Conservation (phyloP, 2,329 filamentous ascomycete species). For the Hypocreales sp. region DNA sequence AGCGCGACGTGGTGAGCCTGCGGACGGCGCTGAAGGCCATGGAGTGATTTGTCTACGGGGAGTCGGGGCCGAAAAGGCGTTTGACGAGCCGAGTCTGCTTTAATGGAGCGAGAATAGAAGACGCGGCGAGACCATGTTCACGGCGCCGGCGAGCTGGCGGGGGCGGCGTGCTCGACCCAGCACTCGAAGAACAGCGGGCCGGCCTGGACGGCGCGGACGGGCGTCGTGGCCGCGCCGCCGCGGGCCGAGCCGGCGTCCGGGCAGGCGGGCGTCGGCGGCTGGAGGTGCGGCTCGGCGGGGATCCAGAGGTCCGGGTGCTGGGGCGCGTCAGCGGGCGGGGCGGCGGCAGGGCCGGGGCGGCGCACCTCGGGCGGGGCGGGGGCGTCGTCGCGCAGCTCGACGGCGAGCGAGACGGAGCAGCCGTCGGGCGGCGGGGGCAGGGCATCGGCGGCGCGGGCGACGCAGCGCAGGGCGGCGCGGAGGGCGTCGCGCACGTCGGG, state of each 20-base stretch:
- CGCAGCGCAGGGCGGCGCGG: constrained; percentile 46
- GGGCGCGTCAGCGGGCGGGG: not conserved
- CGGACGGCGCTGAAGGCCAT: constrained; percentile 36
- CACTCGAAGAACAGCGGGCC: constrained; percentile 50
- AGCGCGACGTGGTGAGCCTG: constrained; percentile 64
- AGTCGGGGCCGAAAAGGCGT: no score
- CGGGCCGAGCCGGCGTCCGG: constrained; percentile 13
- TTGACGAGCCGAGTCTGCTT: not conserved
- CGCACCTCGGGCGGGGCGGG: constrained; percentile 42
- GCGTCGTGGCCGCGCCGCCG: constrained; percentile 25
- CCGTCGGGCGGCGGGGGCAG: constrained; percentile 42
- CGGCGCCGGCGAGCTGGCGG: no score
- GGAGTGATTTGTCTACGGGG: no score
- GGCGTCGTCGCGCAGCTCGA: constrained; percentile 51
- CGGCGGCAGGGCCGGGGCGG: not conserved
- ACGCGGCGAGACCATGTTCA: no score
- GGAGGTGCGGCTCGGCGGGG: constrained; percentile 32
- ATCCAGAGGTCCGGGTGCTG: constrained; percentile 48
- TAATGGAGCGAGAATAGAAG: no score
- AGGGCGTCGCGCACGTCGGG: constrained; percentile 56
- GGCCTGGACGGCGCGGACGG: constrained; percentile 37
- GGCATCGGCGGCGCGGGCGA: constrained; percentile 43
- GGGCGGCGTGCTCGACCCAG: constrained; percentile 39
- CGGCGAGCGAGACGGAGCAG: constrained; percentile 62
- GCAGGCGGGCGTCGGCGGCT: constrained; percentile 17